A percentile compares a stretch with the other conserved stretches of the same genome.
Conservation (phyloP, 768 basidiomycete genomes). For the Infundibulicybe gibba region DNA sequence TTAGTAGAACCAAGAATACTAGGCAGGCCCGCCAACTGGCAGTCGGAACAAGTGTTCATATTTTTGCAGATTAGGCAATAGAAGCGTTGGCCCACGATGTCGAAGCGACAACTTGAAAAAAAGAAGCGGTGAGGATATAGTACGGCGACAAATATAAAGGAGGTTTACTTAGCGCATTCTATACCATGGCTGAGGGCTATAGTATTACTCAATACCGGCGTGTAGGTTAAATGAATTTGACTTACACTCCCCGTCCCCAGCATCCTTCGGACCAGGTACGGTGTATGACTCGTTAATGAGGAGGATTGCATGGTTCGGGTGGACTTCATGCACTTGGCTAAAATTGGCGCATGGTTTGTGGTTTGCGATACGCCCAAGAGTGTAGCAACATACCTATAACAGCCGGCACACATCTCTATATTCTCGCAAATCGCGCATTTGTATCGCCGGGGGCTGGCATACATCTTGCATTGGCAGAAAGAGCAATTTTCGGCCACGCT, state of each 20-base stretch:
- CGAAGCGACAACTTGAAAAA: slow-evolving; percentile 67
- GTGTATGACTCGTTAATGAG: slow-evolving; percentile 48
- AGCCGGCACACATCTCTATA: slow-evolving; percentile 79
- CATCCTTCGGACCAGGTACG: too few species aligned
- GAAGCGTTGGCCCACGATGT: slow-evolving; percentile 89
- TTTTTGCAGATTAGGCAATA: slow-evolving; percentile 88
- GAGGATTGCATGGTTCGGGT: slow-evolving; percentile 86
- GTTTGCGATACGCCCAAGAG: neutral
- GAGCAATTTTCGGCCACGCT: slow-evolving; percentile 63
- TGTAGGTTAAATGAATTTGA: too few species aligned
- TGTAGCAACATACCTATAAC: slow-evolving; percentile 59
- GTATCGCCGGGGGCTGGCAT: slow-evolving; percentile 52
- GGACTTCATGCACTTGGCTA: slow-evolving; percentile 88
- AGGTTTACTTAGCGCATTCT: slow-evolving; percentile 73
- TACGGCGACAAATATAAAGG: too few species aligned
- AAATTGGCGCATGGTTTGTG: neutral
- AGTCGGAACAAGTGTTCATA: slow-evolving; percentile 83
- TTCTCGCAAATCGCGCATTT: slow-evolving; percentile 82
- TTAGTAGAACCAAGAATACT: slow-evolving; percentile 77
- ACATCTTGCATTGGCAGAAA: slow-evolving; percentile 67
- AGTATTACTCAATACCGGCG: too few species aligned
- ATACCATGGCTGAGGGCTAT: slow-evolving; percentile 81
- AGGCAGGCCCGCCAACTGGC: slow-evolving; percentile 82
- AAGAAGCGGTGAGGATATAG: neutral
- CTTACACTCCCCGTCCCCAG: too few species aligned